These are phyloP conservation scores for Fusarium annulatum DNA, from an alignment of 2,329 filamentous ascomycete species.

Conservation along the genomic window DNA sequence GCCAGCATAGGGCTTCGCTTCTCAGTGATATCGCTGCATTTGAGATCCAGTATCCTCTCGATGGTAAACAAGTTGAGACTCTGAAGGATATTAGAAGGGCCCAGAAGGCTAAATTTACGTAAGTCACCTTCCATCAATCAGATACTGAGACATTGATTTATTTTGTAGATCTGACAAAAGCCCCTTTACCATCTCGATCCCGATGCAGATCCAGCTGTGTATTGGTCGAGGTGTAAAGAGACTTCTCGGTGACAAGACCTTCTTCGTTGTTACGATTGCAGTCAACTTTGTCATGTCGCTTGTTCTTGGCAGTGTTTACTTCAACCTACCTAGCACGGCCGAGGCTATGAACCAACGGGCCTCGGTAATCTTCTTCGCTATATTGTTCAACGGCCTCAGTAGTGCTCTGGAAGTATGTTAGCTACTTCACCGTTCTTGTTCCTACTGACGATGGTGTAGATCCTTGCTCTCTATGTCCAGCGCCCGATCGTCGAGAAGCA, in stretches of 20 bases:
- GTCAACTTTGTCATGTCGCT: conserved; percentile 28
- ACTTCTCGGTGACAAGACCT: conserved; percentile 32
- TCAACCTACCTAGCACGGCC: conserved; percentile 1
- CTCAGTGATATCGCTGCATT: conserved; percentile 48
- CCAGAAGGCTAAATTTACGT: conserved; percentile 25
- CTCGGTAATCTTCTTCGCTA: conserved; percentile 28
- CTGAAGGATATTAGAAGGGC: conserved; percentile 11
- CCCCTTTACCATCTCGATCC: conserved; percentile 59
- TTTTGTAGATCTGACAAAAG: conserved; percentile 25
- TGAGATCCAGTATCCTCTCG: conserved; percentile 32
- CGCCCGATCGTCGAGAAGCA: conserved; percentile 49
- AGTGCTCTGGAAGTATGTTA: conserved; percentile 4
- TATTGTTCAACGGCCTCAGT: conserved; percentile 34
- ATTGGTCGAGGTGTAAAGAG: conserved; percentile 46
- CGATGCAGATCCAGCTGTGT: conserved; percentile 57
- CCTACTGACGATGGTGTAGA: neutral
- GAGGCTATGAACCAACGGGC: conserved; percentile 13
- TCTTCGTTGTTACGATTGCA: conserved; percentile 22
- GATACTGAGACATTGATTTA: neutral
- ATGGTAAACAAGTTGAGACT: conserved; percentile 31
- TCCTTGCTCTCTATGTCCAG: conserved; percentile 42
- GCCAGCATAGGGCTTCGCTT: conserved; percentile 35
- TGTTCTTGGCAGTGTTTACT: conserved; percentile 33
- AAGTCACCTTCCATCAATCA: fast-evolving
- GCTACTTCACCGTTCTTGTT: fast-evolving